phyloP scores from a whole-genome alignment of 371 early-diverging fungal species.

The Lichtheimia ramosa region DNA sequence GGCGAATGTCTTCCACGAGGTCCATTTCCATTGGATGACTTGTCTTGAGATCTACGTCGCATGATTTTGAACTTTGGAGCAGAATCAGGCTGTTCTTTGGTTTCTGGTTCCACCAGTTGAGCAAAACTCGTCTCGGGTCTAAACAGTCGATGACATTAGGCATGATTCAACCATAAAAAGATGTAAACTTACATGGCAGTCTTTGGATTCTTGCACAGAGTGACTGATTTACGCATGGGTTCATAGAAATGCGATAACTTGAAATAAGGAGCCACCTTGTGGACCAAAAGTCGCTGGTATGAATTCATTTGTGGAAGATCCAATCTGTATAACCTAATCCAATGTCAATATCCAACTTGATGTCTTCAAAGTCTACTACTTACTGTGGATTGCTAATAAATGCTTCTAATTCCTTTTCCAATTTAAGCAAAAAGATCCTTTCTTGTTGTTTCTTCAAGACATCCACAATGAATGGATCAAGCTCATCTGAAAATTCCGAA shows the following conservation, averaged over 20 bases:
- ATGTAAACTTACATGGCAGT: slow-evolving; percentile 69
- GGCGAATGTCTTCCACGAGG: slow-evolving; percentile 21
- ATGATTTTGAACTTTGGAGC: slow-evolving; percentile 51
- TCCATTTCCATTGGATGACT: slow-evolving; percentile 15
- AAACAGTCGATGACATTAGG: slow-evolving; percentile 4
- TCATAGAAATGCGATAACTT: slow-evolving; percentile 68
- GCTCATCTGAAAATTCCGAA: slow-evolving; percentile 19
- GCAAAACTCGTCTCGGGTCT: slow-evolving; percentile 55
- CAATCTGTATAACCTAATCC: slow-evolving; percentile 37
- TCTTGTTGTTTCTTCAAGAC: slow-evolving; percentile 73
- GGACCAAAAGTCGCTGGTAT: slow-evolving; percentile 76
- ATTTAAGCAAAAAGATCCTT: slow-evolving; percentile 70
- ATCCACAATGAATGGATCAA: slow-evolving; percentile 65
- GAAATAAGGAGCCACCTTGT: slow-evolving; percentile 74
- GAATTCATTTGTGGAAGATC: slow-evolving; percentile 77
- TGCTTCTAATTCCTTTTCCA: slow-evolving; percentile 66
- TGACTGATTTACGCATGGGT: slow-evolving; percentile 56
- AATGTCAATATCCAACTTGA: background rate
- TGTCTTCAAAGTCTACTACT: slow-evolving; percentile 5
- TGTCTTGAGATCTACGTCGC: slow-evolving; percentile 35
- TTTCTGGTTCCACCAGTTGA: slow-evolving; percentile 43
- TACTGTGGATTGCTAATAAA: slow-evolving; percentile 67
- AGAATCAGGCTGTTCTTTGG: slow-evolving; percentile 21
- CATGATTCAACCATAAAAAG: too few relatives aligned
- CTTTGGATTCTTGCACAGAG: slow-evolving; percentile 58